phyloP scores from a whole-genome alignment of 2,329 filamentous ascomycete species.

The Colletotrichum aenigma region DNA sequence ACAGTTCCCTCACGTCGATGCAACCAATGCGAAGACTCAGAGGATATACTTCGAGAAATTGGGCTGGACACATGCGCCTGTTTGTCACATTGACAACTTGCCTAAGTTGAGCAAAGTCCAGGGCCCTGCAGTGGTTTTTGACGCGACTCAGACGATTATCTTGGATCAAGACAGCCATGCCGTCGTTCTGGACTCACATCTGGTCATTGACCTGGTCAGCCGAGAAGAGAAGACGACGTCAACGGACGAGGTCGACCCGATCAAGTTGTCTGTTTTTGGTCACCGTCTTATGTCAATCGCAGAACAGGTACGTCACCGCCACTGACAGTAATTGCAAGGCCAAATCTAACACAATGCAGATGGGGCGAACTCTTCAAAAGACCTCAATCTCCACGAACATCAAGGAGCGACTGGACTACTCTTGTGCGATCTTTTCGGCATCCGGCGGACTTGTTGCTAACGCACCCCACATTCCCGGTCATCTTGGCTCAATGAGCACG shows the following conservation, averaged over 20 bases:
- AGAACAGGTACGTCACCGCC: conserved; percentile 49
- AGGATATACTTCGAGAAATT: conserved; percentile 11
- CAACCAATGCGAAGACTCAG: conserved; percentile 70
- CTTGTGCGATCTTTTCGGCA: conserved; percentile 76
- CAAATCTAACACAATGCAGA: conserved; percentile 43
- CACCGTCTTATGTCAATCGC: conserved; percentile 84
- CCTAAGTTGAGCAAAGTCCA: neutral
- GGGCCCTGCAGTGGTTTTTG: conserved; percentile 75
- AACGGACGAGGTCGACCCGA: conserved; percentile 67
- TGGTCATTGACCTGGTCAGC: conserved; percentile 35
- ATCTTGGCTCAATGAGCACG: conserved; percentile 79
- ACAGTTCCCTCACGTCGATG: conserved; percentile 36
- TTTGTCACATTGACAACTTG: neutral
- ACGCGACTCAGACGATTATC: conserved; percentile 76
- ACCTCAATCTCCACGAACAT: conserved; percentile 79
- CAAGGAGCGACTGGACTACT: conserved; percentile 80
- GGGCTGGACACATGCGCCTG: conserved; percentile 1
- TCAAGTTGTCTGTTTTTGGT: conserved; percentile 75
- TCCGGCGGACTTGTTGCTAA: conserved; percentile 76
- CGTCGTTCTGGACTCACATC: conserved; percentile 36
- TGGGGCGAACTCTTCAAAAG: conserved; percentile 78
- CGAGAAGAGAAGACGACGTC: conserved; percentile 55
- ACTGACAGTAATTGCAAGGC: neutral
- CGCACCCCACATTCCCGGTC: conserved; percentile 76
- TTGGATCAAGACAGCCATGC: conserved; percentile 50